Percentiles rank a stretch among this genome's conserved stretches.
These are phyloP conservation scores for Talaromyces atroroseus DNA, from an alignment of 2,329 filamentous ascomycete genomes.

Conservation along the genomic window DNA sequence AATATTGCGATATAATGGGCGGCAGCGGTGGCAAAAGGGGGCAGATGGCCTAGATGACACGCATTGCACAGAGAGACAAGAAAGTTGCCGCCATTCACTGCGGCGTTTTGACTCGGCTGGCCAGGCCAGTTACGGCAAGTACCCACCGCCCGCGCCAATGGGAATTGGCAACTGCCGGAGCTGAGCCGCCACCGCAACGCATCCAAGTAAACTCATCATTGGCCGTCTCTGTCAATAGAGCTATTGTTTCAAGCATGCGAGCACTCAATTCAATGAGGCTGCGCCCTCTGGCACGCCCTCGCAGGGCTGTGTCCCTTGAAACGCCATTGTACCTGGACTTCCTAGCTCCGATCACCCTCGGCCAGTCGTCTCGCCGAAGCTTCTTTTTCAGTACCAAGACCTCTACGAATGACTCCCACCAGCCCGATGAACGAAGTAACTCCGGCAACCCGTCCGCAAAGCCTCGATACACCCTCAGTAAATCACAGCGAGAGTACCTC, in stretches of 20 bases:
- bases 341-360: slow-evolving; percentile 28
- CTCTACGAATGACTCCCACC: slow-evolving; percentile 22
- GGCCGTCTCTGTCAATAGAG: not conserved
- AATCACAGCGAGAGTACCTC: slow-evolving; percentile 67
- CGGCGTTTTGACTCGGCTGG: not conserved
- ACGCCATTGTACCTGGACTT: slow-evolving; percentile 32
- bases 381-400: slow-evolving; percentile 18
- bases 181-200: not conserved
- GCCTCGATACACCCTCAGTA: slow-evolving; percentile 55
- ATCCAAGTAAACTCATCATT: not conserved
- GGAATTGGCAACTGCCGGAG: no score
- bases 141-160: not conserved
- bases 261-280: not conserved
- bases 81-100: slow-evolving; percentile 3
- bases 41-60: not conserved
- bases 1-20: not conserved
- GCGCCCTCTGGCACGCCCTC: not conserved
- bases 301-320: slow-evolving; percentile 5
- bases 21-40: not conserved
- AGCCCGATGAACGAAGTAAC: not conserved
- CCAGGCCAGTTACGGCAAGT: not conserved
- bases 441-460: slow-evolving; percentile 17
- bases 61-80: not conserved
- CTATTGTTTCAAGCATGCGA: not conserved
- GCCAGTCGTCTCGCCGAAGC: slow-evolving; percentile 19